Conservation (phyloP, 352 stramenopile genomes). For the Phytophthora fragariaefolia region DNA sequence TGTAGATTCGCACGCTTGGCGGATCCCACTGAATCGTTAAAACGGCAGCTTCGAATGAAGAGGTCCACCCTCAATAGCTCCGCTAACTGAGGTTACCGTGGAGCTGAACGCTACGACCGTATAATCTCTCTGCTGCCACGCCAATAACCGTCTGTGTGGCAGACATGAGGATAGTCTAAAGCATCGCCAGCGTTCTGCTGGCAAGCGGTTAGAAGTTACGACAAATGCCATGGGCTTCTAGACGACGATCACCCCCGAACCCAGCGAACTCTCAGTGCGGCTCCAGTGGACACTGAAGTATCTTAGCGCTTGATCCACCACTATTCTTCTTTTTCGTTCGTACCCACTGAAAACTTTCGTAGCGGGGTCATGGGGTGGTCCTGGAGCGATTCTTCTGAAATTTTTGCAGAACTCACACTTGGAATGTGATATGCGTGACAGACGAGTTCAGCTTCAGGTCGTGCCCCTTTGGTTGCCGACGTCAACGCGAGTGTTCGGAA, state of each 20-base stretch:
- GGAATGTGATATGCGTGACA: constrained; percentile 14
- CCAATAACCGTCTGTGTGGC: constrained; percentile 16
- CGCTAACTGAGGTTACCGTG: not conserved
- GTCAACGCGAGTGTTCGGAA: not conserved
- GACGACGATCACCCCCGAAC: not conserved
- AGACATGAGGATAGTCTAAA: not conserved
- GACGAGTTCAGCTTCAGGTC: constrained; percentile 5
- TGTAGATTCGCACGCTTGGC: not conserved
- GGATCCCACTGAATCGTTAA: not conserved
- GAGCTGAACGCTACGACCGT: not conserved
- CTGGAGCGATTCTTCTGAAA: constrained; percentile 5
- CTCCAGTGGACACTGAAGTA: not conserved
- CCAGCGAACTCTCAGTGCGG: not conserved
- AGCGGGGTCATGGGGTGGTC: constrained; percentile 7
- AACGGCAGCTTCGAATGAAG: not conserved
- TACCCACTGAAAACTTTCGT: not conserved
- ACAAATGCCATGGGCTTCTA: not conserved
- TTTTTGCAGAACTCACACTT: constrained; percentile 9
- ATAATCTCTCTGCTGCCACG: constrained; percentile 25
- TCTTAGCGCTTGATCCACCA: not conserved
- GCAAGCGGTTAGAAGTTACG: not conserved
- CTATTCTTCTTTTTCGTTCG: constrained; percentile 9
- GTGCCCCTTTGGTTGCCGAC: constrained; percentile 3
- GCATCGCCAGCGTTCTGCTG: not conserved
- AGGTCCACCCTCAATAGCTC: not conserved